A percentile compares a stretch with the other conserved stretches of the same genome.
Conservation (phyloP, 768 basidiomycete genomes). For the Suillus subluteus region DNA sequence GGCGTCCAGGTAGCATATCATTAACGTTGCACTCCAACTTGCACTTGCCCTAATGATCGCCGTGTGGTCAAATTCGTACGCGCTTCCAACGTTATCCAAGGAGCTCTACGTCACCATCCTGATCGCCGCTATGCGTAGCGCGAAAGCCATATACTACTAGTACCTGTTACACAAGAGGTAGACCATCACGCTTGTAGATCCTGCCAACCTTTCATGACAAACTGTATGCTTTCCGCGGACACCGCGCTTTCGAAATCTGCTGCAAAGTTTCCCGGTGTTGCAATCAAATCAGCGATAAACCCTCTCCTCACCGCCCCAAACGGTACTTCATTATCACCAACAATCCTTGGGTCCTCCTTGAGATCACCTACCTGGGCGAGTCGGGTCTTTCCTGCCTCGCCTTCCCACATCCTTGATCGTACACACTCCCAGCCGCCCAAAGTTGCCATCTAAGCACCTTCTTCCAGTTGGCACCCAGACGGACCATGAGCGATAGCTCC, state of each 20-base stretch:
- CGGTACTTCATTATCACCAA: constrained; percentile 54
- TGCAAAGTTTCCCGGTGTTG: constrained; percentile 39
- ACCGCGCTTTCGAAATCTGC: constrained; percentile 47
- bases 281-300: constrained; percentile 57
- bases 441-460: constrained; percentile 60
- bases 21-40: neutral
- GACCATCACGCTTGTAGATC: constrained; percentile 46
- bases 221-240: constrained; percentile 48
- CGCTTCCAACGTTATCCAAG: neutral
- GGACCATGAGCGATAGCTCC: constrained; percentile 65
- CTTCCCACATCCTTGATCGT: constrained; percentile 51
- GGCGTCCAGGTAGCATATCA: neutral
- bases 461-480: constrained; percentile 54
- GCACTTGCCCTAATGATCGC: neutral
- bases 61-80: neutral
- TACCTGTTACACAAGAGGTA: constrained; percentile 15
- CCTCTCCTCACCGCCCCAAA: constrained; percentile 58
- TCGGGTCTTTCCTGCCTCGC: constrained; percentile 26
- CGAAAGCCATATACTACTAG: neutral
- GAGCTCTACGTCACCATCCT: neutral
- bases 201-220: constrained; percentile 65
- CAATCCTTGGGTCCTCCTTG: constrained; percentile 27
- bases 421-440: constrained; percentile 62
- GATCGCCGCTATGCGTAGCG: neutral
- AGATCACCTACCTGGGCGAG: constrained; percentile 31